phyloP scores from a whole-genome alignment of 345 rosid species.

The Salix dunnii region DNA sequence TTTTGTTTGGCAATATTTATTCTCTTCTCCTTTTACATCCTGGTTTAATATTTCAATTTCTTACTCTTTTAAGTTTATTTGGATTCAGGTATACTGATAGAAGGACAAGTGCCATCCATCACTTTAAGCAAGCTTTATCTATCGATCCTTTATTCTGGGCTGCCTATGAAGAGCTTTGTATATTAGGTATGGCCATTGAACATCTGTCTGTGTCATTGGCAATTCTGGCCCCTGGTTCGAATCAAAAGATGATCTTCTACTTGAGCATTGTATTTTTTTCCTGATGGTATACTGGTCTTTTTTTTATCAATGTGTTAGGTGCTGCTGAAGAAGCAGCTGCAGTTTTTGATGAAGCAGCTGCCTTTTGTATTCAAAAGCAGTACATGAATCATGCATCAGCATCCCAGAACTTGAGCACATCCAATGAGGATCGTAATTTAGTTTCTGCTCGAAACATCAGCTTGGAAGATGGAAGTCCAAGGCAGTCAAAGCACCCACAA shows the following conservation, averaged over 20 bases:
- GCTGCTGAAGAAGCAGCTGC: conserved; percentile 87
- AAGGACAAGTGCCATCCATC: conserved; percentile 71
- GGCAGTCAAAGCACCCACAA: conserved; percentile 66
- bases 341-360: conserved; percentile 88
- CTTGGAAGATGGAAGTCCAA: conserved; percentile 61
- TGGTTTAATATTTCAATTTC: conserved; percentile 13
- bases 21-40: background rate
- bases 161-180: conserved; percentile 89
- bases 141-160: conserved; percentile 92
- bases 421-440: conserved; percentile 60
- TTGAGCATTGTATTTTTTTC: background rate
- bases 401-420: conserved; percentile 37
- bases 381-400: conserved; percentile 47
- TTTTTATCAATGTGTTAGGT: conserved; percentile 38
- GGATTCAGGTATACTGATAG: conserved; percentile 85
- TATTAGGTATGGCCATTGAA: conserved; percentile 57
- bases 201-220: background rate
- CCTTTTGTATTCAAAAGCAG: conserved; percentile 78
- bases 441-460: conserved; percentile 37
- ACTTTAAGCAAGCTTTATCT: conserved; percentile 78
- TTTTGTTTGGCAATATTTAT: background rate
- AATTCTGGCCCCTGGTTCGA: background rate
- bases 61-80: conserved; percentile 10
- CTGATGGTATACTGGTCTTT: background rate
- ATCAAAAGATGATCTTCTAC: background rate